These are phyloP conservation scores for Zychaea mexicana DNA, from an alignment of 371 early-diverging fungal genomes.

Conservation along the genomic window DNA sequence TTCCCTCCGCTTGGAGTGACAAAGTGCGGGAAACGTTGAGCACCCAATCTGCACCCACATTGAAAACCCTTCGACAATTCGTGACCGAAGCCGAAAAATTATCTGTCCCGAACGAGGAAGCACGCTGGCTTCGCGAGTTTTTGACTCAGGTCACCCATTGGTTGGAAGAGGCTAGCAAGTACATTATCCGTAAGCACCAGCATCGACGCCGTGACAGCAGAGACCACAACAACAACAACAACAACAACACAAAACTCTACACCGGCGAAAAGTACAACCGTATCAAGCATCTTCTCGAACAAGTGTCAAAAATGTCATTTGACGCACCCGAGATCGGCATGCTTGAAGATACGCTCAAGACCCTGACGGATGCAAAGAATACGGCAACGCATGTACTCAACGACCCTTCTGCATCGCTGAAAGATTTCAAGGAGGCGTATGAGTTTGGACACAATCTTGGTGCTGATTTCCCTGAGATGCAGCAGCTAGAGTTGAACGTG, in stretches of 20 bases:
- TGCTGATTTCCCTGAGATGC: constrained; percentile 22
- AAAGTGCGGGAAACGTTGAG: constrained; percentile 40
- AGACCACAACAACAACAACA: too few relatives aligned
- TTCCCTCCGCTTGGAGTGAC: constrained; percentile 43
- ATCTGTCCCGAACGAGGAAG: constrained; percentile 14
- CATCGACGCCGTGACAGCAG: constrained; percentile 10
- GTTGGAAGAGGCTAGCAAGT: constrained; percentile 23
- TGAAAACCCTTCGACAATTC: constrained; percentile 54
- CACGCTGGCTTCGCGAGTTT: constrained; percentile 19
- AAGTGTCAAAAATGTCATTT: constrained; percentile 13
- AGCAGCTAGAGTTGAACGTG: constrained; percentile 6
- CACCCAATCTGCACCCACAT: constrained; percentile 47
- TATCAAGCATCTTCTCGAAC: constrained; percentile 13
- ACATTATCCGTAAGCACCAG: constrained; percentile 30
- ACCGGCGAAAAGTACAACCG: constrained; percentile 11
- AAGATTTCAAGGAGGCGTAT: constrained; percentile 6
- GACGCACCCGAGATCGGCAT: constrained; percentile 16
- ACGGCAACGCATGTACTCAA: not conserved
- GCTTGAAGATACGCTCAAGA: constrained; percentile 7
- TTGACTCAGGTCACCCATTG: constrained; percentile 16
- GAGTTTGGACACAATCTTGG: constrained; percentile 11
- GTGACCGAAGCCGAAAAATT: constrained; percentile 55
- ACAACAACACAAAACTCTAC: not conserved
- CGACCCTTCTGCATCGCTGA: not conserved
- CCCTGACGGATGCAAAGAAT: constrained; percentile 12